These are phyloP conservation scores for Petasospora rhodanensis DNA, from an alignment of 1,139 yeast genomes.

Conservation along the genomic window DNA sequence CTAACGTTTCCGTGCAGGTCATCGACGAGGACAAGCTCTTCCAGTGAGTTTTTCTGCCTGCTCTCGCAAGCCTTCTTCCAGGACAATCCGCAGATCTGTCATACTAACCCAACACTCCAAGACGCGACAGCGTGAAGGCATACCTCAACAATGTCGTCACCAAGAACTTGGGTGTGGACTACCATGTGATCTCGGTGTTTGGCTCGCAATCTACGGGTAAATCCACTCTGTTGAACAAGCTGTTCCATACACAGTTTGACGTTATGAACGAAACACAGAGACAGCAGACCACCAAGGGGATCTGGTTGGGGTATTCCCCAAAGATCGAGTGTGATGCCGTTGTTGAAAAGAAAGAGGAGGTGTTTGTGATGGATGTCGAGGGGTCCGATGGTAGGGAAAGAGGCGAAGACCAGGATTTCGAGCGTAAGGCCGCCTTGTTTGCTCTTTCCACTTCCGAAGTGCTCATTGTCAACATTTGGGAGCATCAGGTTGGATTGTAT, in stretches of 20 bases:
- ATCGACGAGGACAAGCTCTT: conserved; percentile 75
- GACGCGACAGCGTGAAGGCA: conserved; percentile 23
- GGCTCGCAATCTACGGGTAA: conserved; percentile 98
- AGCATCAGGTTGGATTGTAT: conserved; percentile 91
- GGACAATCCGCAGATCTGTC: too few species aligned
- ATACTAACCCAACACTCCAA: conserved; percentile 3
- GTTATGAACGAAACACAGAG: conserved; percentile 83
- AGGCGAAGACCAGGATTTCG: conserved; percentile 98
- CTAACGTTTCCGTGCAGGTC: conserved; percentile 53
- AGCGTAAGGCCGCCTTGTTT: conserved; percentile 91
- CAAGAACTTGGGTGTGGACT: conserved; percentile 57
- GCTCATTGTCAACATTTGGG: conserved; percentile 92
- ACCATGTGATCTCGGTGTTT: conserved; percentile 91
- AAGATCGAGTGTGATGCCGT: conserved; percentile 30
- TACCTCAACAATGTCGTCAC: conserved; percentile 31
- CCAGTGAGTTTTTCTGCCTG: conserved; percentile 32
- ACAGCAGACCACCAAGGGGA: conserved; percentile 93
- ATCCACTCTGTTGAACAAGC: conserved; percentile 78
- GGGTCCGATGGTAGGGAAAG: conserved; percentile 98
- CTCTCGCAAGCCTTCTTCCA: too few species aligned
- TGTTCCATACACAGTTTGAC: conserved; percentile 84
- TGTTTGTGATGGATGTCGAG: conserved; percentile 93
- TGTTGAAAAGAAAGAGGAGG: conserved; percentile 26
- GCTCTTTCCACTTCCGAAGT: conserved; percentile 91
- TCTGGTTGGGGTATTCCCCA: conserved; percentile 78